Conservation (phyloP, 495 filamentous ascomycete genomes). For the Ascobolus immersus region DNA sequence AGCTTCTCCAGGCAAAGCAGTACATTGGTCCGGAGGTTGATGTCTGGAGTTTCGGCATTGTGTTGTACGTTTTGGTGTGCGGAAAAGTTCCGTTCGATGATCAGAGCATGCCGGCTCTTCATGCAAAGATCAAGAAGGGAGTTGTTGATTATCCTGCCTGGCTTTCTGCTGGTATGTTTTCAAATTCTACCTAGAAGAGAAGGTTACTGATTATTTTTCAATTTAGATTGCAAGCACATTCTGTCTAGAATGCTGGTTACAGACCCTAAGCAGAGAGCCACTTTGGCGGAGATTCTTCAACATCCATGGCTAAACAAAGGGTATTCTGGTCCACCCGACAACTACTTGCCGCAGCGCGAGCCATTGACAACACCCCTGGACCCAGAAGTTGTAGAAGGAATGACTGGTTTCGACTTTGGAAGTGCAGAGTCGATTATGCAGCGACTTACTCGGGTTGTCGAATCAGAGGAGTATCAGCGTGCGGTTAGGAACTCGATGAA, state of each 20-base stretch:
- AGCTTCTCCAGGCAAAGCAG: slow-evolving; percentile 74
- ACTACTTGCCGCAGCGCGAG: slow-evolving; percentile 61
- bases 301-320: slow-evolving; percentile 97
- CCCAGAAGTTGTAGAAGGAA: slow-evolving; percentile 55
- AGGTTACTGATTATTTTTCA: slow-evolving; percentile 1
- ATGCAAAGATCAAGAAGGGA: slow-evolving; percentile 97
- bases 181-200: slow-evolving; percentile 4
- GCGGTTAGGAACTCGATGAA: slow-evolving; percentile 42
- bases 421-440: slow-evolving; percentile 51
- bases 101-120: slow-evolving; percentile 94
- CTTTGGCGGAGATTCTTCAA: slow-evolving; percentile 72
- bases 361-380: slow-evolving; percentile 70
- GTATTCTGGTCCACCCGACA: slow-evolving; percentile 63
- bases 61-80: slow-evolving; percentile 93
- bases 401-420: slow-evolving; percentile 98
- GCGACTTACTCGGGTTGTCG: slow-evolving; percentile 59
- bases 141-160: slow-evolving; percentile 86
- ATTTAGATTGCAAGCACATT: slow-evolving; percentile 68
- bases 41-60: slow-evolving; percentile 97
- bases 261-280: slow-evolving; percentile 67
- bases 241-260: slow-evolving; percentile 93
- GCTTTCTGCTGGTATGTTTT: slow-evolving; percentile 51
- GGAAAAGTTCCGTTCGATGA: slow-evolving; percentile 98
- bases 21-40: slow-evolving; percentile 96
- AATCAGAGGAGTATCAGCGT: slow-evolving; percentile 74